Evolutionary conservation across 768 basidiomycete species (phyloP).

Genomic region (Leucogyrophana mollusca): DNA sequence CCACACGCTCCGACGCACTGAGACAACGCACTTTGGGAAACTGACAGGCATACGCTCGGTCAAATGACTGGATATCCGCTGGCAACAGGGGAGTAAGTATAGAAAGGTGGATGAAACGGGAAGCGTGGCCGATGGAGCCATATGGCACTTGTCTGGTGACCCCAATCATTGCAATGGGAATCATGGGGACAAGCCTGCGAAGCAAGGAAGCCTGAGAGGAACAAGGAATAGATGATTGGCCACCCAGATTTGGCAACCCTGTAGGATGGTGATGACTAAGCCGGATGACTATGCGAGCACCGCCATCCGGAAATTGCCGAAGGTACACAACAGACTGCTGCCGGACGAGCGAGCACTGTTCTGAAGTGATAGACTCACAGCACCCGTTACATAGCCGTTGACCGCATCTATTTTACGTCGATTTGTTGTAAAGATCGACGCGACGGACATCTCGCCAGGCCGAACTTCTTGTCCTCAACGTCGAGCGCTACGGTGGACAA

Average conservation of each 20-base stretch:
- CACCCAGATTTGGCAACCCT: not conserved
- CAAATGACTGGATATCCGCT: no score
- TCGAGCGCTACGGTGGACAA: no score
- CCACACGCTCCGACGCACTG: no score
- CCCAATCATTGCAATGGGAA: no score
- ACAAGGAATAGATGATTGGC: not conserved
- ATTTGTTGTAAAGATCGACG: not conserved
- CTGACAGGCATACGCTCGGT: no score
- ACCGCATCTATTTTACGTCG: not conserved
- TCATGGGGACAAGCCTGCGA: not conserved
- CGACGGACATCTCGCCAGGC: constrained; percentile 8
- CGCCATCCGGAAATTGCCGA: not conserved
- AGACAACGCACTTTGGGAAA: no score
- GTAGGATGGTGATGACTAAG: constrained; percentile 1
- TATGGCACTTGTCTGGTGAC: no score
- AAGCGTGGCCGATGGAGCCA: no score
- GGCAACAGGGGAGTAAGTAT: no score
- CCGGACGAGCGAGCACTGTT: not conserved
- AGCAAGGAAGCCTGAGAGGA: not conserved
- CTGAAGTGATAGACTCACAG: constrained; percentile 2
- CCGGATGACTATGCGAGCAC: no score
- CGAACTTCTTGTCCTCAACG: constrained; percentile 7
- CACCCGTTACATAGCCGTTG: constrained; percentile 4
- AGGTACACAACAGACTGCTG: constrained; percentile 1
- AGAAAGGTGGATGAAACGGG: no score